Base-by-base conservation (phyloP, 768 basidiomycete genomes). In the Solioccasus polychromus region DNA sequence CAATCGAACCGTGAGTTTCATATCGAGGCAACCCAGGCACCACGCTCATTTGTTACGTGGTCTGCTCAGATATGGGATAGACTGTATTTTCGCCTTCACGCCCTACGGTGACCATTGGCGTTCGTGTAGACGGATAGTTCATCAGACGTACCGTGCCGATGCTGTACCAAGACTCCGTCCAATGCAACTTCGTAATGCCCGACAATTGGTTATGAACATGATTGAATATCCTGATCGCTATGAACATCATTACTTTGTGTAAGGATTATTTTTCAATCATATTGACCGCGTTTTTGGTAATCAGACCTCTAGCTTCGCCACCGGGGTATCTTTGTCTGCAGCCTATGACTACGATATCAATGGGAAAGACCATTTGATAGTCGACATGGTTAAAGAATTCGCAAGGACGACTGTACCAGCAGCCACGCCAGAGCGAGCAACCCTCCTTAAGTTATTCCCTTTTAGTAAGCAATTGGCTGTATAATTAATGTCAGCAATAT, bases 71-170 rank as follows among this genome's bases (percentile, higher is more conserved):
- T 52, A 30, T 47, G 52, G 52, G 4, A n/a, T 35, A 20, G 35
- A 51, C 2, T 52, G n/a, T 10, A 12, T 37, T 1, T 52, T 53
- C 17, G 37, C 9, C 6, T 47, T 47, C 17, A 39, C 39, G 5
- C 50, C 31, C 5, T 53, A 53, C 6, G 50, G 41, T 3, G 39
- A 52, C 4, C 30, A 42, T 22, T 52, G 50, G 50, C 31, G 51
- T 6, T 18, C 39, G 15, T 42, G 35, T 22, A 26, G 52, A 15
- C 42, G 50, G 8, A 54, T 51, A 22, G 17, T 53, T 4, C 50
- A 53, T 14, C 49, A 53, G 31, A 44, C 45, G 2, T 51, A 41
- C 19, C 34, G 39, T 7, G 18, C 49, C 5, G 22, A 51, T 1
- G 42, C 35, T n/a, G 18, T 35, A 5, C 24, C 38, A 5, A 6